Conservation (phyloP, 208 protist species). For the Endotrypanum monterogeii region DNA sequence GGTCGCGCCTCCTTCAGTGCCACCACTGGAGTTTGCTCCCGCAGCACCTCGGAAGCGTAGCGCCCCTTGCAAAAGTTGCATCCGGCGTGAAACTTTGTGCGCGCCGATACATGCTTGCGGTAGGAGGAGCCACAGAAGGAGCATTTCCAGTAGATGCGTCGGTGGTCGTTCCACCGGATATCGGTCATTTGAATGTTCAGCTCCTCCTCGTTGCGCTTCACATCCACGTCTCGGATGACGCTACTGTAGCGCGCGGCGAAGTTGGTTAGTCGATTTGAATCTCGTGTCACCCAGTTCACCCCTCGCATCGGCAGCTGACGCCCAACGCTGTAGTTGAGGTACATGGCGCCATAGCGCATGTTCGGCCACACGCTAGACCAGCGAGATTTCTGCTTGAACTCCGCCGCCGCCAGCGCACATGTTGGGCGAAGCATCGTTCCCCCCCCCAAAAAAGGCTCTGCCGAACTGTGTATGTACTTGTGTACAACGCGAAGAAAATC, state of each 20-base stretch:
- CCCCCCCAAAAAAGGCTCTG: too few relatives aligned
- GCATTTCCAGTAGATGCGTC: constrained; percentile 85
- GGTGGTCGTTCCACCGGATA: constrained; percentile 87
- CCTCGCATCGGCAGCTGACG: constrained; percentile 82
- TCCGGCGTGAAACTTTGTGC: constrained; percentile 81
- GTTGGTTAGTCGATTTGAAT: constrained; percentile 82
- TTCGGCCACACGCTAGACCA: constrained; percentile 89
- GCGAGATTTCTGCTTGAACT: constrained; percentile 93
- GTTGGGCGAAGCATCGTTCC: constrained; percentile 40
- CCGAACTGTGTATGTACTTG: too few relatives aligned
- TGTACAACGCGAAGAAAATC: too few relatives aligned
- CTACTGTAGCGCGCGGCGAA: constrained; percentile 71
- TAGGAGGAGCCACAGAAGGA: constrained; percentile 76
- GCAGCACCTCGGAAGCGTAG: constrained; percentile 75
- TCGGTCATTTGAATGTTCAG: constrained; percentile 68
- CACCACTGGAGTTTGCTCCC: constrained; percentile 39
- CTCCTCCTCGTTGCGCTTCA: constrained; percentile 79
- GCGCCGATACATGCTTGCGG: constrained; percentile 82
- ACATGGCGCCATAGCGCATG: constrained; percentile 90
- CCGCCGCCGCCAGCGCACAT: constrained; percentile 56
- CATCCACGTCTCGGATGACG: constrained; percentile 81
- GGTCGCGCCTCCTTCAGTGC: constrained; percentile 36
- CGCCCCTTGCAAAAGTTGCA: constrained; percentile 75
- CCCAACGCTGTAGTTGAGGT: constrained; percentile 78
- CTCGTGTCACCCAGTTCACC: constrained; percentile 87